Evolutionary conservation across 2,329 filamentous ascomycete genomes (phyloP).

Genomic region (Dothistroma septosporum): DNA sequence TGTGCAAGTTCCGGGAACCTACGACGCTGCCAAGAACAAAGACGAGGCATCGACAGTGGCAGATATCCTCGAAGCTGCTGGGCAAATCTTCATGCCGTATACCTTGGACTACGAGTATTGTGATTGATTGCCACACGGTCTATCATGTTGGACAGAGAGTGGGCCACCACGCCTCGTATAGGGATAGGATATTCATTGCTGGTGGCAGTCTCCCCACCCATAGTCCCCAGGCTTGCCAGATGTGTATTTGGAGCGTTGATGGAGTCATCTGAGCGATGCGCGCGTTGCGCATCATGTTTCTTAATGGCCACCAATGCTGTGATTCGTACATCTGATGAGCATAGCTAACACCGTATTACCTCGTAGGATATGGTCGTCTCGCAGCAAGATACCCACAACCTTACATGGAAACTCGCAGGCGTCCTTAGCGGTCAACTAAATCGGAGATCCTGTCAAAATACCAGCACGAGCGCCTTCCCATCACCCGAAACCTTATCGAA

Average conservation of each 20-base stretch:
- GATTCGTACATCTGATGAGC: background rate
- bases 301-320: background rate
- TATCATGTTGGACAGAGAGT: constrained; percentile 72
- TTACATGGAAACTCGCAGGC: constrained; percentile 23
- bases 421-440: constrained; percentile 13
- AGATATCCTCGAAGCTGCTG: constrained; percentile 56
- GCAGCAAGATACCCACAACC: constrained; percentile 32
- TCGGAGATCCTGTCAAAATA: constrained; percentile 21
- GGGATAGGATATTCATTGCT: constrained; percentile 48
- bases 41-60: constrained; percentile 58
- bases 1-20: constrained; percentile 31
- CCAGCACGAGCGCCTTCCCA: constrained; percentile 18
- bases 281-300: no score
- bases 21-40: constrained; percentile 47
- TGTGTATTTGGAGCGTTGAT: background rate
- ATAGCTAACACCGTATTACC: background rate
- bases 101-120: constrained; percentile 33
- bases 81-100: constrained; percentile 62
- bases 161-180: constrained; percentile 43
- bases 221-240: background rate
- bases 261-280: no score
- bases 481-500: constrained; percentile 23
- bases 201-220: constrained; percentile 35
- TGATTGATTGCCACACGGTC: constrained; percentile 48
- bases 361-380: constrained; percentile 38